Percentiles rank a stretch among this genome's conserved stretches.
These are phyloP conservation scores for Monosporascus sp. DNA, from an alignment of 2,329 filamentous ascomycete species.

Conservation along the genomic window DNA sequence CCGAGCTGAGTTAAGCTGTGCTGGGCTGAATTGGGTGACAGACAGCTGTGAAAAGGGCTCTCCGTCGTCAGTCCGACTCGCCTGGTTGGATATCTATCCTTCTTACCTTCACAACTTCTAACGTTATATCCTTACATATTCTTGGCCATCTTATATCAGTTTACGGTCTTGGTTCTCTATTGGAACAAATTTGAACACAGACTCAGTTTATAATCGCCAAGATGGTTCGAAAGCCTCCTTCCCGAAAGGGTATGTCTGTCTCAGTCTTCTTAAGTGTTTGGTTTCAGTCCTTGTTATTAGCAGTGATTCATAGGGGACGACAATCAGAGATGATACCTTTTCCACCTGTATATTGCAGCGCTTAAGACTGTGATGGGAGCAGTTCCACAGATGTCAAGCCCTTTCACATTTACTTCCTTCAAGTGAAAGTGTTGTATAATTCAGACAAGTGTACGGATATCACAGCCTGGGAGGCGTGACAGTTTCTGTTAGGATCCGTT, in stretches of 20 bases:
- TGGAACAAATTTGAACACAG: no score
- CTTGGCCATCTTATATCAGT: no score
- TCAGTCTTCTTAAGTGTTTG: conserved; percentile 7
- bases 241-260: conserved; percentile 60
- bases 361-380: neutral
- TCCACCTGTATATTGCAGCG: neutral
- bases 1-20: no score
- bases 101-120: no score
- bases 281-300: neutral
- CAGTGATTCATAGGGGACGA: neutral
- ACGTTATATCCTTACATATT: no score
- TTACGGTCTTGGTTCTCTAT: no score
- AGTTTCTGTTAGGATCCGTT: neutral
- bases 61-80: no score
- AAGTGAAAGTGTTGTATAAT: neutral
- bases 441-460: neutral
- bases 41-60: no score
- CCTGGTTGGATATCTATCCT: no score
- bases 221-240: conserved; percentile 48
- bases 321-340: neutral
- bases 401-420: neutral
- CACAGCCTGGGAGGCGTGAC: neutral
- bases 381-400: neutral
- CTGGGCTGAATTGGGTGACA: no score
- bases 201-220: conserved; percentile 13